phyloP scores from a whole-genome alignment of 1,284 basidiomycete genomes.

The Sparassis latifolia region DNA sequence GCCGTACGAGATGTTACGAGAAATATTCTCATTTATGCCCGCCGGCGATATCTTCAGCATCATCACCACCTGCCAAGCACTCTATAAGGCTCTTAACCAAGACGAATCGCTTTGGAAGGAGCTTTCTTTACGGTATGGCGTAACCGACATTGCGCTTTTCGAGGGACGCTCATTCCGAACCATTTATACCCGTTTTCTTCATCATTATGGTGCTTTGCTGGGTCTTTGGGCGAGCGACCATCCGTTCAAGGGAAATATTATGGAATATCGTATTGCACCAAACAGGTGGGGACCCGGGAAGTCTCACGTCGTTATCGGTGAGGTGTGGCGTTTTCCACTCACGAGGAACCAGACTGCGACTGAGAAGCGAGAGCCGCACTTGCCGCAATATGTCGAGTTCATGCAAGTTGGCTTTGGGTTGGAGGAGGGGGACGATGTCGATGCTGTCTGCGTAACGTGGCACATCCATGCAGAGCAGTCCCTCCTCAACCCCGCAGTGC shows the following conservation, averaged over 20 bases:
- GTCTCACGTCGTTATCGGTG: slow-evolving; percentile 15
- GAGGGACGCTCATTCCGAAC: slow-evolving; percentile 12
- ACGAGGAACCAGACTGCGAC: neutral
- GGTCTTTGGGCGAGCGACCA: slow-evolving; percentile 21
- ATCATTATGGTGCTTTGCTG: slow-evolving; percentile 15
- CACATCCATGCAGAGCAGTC: neutral
- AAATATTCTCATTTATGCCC: slow-evolving; percentile 10
- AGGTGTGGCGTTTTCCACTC: slow-evolving; percentile 14
- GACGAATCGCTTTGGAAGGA: slow-evolving; percentile 16
- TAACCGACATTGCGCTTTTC: slow-evolving; percentile 7
- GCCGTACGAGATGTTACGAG: slow-evolving; percentile 17
- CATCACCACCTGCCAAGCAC: slow-evolving; percentile 7
- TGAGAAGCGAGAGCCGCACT: slow-evolving; percentile 1
- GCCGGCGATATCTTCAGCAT: slow-evolving; percentile 12
- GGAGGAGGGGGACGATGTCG: neutral
- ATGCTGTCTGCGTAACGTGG: neutral
- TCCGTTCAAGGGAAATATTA: slow-evolving; percentile 17
- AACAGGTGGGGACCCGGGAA: slow-evolving; percentile 7
- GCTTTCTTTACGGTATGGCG: slow-evolving; percentile 13
- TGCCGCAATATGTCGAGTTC: slow-evolving; percentile 12
- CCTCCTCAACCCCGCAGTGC: neutral
- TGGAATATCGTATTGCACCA: slow-evolving; percentile 15
- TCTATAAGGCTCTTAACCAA: slow-evolving; percentile 11
- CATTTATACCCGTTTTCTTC: slow-evolving; percentile 16
- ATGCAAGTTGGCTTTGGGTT: slow-evolving; percentile 13